phyloP scores from a whole-genome alignment of 352 stramenopile genomes.

The Phytophthora citricola region DNA sequence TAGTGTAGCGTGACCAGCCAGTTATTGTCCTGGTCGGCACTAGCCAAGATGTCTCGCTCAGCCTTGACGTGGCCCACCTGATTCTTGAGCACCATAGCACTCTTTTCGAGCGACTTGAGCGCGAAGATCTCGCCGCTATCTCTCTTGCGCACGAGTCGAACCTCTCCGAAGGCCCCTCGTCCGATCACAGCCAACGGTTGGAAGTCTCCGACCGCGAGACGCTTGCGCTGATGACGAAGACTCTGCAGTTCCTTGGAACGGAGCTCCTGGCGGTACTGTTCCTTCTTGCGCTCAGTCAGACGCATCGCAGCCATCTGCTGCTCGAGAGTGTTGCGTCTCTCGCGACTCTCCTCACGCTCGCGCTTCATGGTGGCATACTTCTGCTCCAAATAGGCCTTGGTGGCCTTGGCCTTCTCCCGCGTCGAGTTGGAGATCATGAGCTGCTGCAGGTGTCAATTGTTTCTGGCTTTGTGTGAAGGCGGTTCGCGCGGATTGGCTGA shows the following conservation, averaged over 20 bases:
- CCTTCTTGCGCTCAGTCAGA: slow-evolving; percentile 77
- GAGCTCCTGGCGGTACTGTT: slow-evolving; percentile 84
- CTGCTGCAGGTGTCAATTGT: background rate
- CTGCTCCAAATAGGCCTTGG: slow-evolving; percentile 89
- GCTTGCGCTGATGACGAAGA: slow-evolving; percentile 85
- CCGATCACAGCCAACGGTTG: slow-evolving; percentile 97
- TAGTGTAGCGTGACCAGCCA: slow-evolving; percentile 98
- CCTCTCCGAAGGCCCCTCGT: slow-evolving; percentile 98
- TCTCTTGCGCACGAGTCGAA: slow-evolving; percentile 89
- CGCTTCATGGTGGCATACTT: slow-evolving; percentile 92
- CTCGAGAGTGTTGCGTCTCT: slow-evolving; percentile 80
- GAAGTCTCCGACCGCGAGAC: slow-evolving; percentile 94
- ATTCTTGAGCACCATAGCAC: slow-evolving; percentile 92
- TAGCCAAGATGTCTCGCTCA: slow-evolving; percentile 96
- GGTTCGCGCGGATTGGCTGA: slow-evolving; percentile 4
- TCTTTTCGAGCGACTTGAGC: slow-evolving; percentile 94
- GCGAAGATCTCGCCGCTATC: slow-evolving; percentile 90
- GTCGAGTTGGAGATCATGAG: slow-evolving; percentile 86
- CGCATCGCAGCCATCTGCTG: slow-evolving; percentile 85
- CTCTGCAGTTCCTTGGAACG: slow-evolving; percentile 78
- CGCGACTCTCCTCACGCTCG: slow-evolving; percentile 82
- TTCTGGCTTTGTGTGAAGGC: background rate
- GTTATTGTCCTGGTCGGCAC: slow-evolving; percentile 95
- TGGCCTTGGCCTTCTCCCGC: slow-evolving; percentile 87
- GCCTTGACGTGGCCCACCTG: slow-evolving; percentile 97